These are phyloP conservation scores for Fusarium poae DNA, from an alignment of 2,329 filamentous ascomycete species.

Conservation along the genomic window DNA sequence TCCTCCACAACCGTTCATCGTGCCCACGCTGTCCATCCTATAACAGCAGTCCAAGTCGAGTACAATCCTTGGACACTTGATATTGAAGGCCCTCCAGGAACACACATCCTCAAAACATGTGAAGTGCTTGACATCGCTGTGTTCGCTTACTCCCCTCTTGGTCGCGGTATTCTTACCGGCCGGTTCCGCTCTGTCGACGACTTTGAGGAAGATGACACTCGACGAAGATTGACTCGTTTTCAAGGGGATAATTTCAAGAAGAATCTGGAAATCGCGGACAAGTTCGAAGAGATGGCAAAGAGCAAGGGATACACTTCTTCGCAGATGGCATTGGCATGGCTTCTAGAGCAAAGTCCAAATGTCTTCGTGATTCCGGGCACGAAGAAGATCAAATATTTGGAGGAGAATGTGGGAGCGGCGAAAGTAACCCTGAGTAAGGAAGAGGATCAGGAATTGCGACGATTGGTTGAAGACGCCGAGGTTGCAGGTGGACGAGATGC, in stretches of 20 bases:
- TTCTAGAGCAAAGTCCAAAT: slow-evolving; percentile 70
- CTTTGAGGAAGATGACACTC: slow-evolving; percentile 53
- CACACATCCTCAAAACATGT: slow-evolving; percentile 64
- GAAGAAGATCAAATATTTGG: slow-evolving; percentile 61
- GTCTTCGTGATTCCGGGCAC: slow-evolving; percentile 71
- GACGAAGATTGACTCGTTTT: slow-evolving; percentile 39
- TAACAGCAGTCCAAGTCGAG: slow-evolving; percentile 67
- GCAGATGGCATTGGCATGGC: slow-evolving; percentile 73
- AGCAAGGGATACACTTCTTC: slow-evolving; percentile 68
- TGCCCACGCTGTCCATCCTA: slow-evolving; percentile 61
- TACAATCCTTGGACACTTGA: slow-evolving; percentile 68
- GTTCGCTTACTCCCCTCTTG: slow-evolving; percentile 71
- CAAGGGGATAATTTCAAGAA: slow-evolving; percentile 53
- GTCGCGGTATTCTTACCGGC: slow-evolving; percentile 69
- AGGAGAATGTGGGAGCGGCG: slow-evolving; percentile 59
- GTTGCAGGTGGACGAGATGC: slow-evolving; percentile 48
- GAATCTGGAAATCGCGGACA: slow-evolving; percentile 67
- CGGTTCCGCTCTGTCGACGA: slow-evolving; percentile 61
- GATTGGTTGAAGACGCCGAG: slow-evolving; percentile 46
- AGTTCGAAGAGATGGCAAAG: slow-evolving; percentile 48
- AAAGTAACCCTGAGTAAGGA: slow-evolving; percentile 52
- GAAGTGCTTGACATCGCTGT: slow-evolving; percentile 68
- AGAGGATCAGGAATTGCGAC: slow-evolving; percentile 54
- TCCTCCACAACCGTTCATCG: slow-evolving; percentile 64
- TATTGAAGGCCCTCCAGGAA: slow-evolving; percentile 65